Percentiles rank a stretch among this genome's conserved stretches.
These are phyloP conservation scores for Rhizopogon roseolus DNA, from an alignment of 768 basidiomycete genomes.

Conservation along the genomic window DNA sequence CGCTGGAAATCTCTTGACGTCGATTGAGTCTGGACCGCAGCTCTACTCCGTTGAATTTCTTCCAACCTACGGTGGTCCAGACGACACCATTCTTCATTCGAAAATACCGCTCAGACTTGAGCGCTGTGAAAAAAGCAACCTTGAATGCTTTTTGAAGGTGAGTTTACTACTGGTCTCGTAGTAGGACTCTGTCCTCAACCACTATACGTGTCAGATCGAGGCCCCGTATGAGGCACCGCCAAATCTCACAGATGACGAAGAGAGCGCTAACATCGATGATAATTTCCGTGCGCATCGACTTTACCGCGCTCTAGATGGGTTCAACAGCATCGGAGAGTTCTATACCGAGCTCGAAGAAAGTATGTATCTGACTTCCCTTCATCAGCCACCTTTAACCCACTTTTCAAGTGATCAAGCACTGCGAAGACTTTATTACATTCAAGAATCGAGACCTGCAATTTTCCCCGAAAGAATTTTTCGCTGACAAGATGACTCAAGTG, in stretches of 20 bases:
- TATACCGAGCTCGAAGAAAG: conserved; percentile 1
- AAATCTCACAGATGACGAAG: not conserved
- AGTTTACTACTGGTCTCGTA: not conserved
- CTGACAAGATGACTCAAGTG: conserved; percentile 9
- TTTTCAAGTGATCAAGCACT: conserved; percentile 4
- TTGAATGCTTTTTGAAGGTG: conserved; percentile 13
- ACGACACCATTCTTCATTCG: conserved; percentile 4
- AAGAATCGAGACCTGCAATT: conserved; percentile 11
- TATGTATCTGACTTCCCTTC: conserved; percentile 1
- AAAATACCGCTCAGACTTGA: conserved; percentile 9
- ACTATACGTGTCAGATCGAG: not conserved
- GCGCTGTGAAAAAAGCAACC: conserved; percentile 7
- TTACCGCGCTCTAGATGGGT: not conserved
- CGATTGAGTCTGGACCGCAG: conserved; percentile 3
- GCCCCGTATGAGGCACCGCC: conserved; percentile 1
- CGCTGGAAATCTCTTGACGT: conserved; percentile 9
- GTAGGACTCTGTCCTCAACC: not conserved
- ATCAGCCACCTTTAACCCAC: not conserved
- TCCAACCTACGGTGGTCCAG: conserved; percentile 2
- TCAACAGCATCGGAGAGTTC: conserved; percentile 4
- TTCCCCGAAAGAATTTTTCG: conserved; percentile 8
- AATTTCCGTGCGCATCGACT: not conserved
- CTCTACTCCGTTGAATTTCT: conserved; percentile 3
- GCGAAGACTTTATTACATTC: not conserved
- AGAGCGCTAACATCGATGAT: not conserved